Evolutionary conservation across 1,284 basidiomycete species (phyloP).

Genomic region (Heterobasidion occidentale): DNA sequence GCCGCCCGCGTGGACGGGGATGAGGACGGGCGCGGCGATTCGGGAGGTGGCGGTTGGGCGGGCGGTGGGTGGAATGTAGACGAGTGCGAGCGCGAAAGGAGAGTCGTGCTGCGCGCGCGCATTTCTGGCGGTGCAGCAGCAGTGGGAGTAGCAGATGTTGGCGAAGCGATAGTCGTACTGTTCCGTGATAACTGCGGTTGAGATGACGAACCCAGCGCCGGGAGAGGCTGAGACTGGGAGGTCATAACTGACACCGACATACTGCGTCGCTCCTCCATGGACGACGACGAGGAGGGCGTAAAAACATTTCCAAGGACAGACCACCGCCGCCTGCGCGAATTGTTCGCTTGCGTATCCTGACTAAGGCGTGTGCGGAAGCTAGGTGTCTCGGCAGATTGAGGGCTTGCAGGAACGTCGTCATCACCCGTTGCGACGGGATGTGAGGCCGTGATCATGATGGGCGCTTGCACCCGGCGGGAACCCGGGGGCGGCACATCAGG

Average conservation of each 20-base stretch:
- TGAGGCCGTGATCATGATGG: conserved; percentile 48
- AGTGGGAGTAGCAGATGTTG: background rate
- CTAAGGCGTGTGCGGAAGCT: conserved; percentile 22
- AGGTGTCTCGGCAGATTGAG: conserved; percentile 35
- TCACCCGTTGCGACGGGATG: conserved; percentile 25
- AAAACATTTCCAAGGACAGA: conserved; percentile 43
- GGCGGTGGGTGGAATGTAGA: conserved; percentile 10
- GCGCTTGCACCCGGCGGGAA: conserved; percentile 53
- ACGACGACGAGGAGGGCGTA: conserved; percentile 3
- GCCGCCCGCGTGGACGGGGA: conserved; percentile 17
- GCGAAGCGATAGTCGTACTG: background rate
- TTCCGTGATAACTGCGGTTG: background rate
- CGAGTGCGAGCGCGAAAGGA: conserved; percentile 19
- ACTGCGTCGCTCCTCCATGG: background rate
- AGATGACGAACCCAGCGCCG: conserved; percentile 14
- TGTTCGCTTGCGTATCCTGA: conserved; percentile 11
- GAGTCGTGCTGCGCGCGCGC: conserved; percentile 14
- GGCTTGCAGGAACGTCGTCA: conserved; percentile 37
- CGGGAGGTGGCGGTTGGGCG: conserved; percentile 12
- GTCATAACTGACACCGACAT: conserved; percentile 7
- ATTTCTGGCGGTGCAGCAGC: conserved; percentile 8
- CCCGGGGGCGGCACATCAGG: conserved; percentile 67
- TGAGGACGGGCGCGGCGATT: background rate
- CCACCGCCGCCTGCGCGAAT: conserved; percentile 43
- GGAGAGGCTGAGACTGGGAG: conserved; percentile 1